Evolutionary conservation across 805 yeast genomes (phyloP).

Genomic region (Pichia manshurica): DNA sequence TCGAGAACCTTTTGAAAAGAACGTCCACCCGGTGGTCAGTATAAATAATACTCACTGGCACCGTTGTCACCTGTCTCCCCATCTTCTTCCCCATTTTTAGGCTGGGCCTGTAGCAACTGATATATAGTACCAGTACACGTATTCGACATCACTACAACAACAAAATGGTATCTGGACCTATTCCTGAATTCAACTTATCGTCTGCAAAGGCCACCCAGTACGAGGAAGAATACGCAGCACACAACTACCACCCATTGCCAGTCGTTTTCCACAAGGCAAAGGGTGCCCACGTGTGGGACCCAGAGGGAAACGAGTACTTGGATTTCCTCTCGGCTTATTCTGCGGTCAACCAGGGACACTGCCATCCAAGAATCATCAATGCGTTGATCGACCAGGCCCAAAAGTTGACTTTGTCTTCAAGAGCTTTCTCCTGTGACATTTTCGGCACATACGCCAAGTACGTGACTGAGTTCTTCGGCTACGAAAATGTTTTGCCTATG

Average conservation of each 20-base stretch:
- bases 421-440: constrained; percentile 78
- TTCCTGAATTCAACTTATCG: constrained; percentile 44
- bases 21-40: no score
- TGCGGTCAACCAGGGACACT: constrained; percentile 97
- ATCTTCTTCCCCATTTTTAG: background rate
- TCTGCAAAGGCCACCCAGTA: constrained; percentile 58
- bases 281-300: constrained; percentile 97
- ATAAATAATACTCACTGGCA: no score
- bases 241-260: constrained; percentile 94
- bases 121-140: no score
- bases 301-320: constrained; percentile 89
- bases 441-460: constrained; percentile 85
- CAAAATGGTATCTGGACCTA: constrained; percentile 9
- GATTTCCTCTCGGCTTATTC: constrained; percentile 94
- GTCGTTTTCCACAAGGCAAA: constrained; percentile 82
- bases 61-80: no score
- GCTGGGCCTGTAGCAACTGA: no score
- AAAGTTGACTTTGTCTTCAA: constrained; percentile 75
- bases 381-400: constrained; percentile 87
- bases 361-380: constrained; percentile 85
- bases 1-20: no score
- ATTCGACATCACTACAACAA: no score
- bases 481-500: constrained; percentile 94
- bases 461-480: constrained; percentile 80
- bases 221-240: constrained; percentile 85